Evolutionary conservation across 2,329 filamentous ascomycete species (phyloP).

Genomic region (Purpureocillium takamizusanense): DNA sequence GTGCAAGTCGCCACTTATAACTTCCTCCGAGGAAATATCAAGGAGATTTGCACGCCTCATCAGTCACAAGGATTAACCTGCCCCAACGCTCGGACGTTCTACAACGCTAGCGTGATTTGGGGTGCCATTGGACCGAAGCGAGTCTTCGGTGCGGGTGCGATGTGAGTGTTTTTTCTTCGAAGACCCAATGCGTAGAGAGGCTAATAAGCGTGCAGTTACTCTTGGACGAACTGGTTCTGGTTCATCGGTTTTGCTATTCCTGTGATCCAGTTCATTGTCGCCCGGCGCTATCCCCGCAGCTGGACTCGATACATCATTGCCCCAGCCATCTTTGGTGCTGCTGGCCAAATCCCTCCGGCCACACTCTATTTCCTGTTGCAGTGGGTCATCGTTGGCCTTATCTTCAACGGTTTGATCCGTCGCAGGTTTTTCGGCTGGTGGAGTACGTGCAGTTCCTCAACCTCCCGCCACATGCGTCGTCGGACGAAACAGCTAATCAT

Average conservation of each 20-base stretch:
- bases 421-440: conserved; percentile 46
- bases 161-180: too few species aligned
- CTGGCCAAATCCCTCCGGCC: conserved; percentile 41
- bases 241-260: conserved; percentile 41
- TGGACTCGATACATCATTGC: conserved; percentile 40
- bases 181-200: too few species aligned
- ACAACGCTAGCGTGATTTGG: conserved; percentile 52
- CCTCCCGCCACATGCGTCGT: too few species aligned
- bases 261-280: conserved; percentile 36
- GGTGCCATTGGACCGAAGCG: conserved; percentile 42
- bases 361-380: conserved; percentile 45
- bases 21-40: conserved; percentile 35
- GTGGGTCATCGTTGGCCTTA: conserved; percentile 44
- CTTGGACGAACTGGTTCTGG: conserved; percentile 45
- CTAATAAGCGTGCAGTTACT: conserved; percentile 26
- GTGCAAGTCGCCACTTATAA: conserved; percentile 28
- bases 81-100: conserved; percentile 49
- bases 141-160: conserved; percentile 20
- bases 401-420: conserved; percentile 46
- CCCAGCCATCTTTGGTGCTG: conserved; percentile 43
- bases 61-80: conserved; percentile 45
- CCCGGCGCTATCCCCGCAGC: conserved; percentile 35
- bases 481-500: too few species aligned
- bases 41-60: conserved; percentile 38
- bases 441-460: conserved; percentile 29